phyloP scores from a whole-genome alignment of 371 early-diverging fungal genomes.

The Rhizopus stolonifer region DNA sequence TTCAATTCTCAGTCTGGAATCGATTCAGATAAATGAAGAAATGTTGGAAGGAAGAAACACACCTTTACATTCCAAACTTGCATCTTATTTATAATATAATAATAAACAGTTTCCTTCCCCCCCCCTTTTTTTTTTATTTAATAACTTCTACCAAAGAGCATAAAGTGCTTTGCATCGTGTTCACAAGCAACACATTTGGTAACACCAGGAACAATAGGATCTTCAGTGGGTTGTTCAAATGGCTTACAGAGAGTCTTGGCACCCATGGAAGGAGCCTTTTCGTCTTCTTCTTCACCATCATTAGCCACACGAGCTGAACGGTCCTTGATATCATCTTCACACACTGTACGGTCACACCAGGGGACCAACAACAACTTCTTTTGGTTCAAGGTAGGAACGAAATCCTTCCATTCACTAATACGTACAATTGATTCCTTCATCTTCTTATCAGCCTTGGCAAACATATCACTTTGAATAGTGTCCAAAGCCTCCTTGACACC shows the following conservation, averaged over 20 bases:
- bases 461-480: slow-evolving; percentile 94
- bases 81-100: slow-evolving; percentile 1
- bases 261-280: slow-evolving; percentile 97
- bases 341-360: slow-evolving; percentile 94
- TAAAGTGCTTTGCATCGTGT: slow-evolving; percentile 77
- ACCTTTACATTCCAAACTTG: slow-evolving; percentile 26
- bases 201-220: slow-evolving; percentile 71
- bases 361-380: slow-evolving; percentile 93
- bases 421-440: slow-evolving; percentile 79
- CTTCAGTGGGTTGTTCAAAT: slow-evolving; percentile 84
- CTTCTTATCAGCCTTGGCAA: slow-evolving; percentile 78
- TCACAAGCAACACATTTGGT: slow-evolving; percentile 88
- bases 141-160: slow-evolving; percentile 93
- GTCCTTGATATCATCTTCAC: slow-evolving; percentile 98
- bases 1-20: slow-evolving; percentile 22
- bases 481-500: slow-evolving; percentile 70
- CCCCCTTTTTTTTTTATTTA: slow-evolving; percentile 39
- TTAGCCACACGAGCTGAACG: slow-evolving; percentile 71
- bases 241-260: slow-evolving; percentile 99
- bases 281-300: slow-evolving; percentile 83
- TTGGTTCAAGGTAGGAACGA: slow-evolving; percentile 86
- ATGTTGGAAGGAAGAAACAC: slow-evolving; percentile 20
- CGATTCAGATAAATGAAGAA: slow-evolving; percentile 2
- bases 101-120: neutral
- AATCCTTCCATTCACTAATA: slow-evolving; percentile 88